Evolutionary conservation across 2,329 filamentous ascomycete species (phyloP), one percentile per base, ranked within the genome.

Genomic region (Botrytis pseudocinerea): DNA sequence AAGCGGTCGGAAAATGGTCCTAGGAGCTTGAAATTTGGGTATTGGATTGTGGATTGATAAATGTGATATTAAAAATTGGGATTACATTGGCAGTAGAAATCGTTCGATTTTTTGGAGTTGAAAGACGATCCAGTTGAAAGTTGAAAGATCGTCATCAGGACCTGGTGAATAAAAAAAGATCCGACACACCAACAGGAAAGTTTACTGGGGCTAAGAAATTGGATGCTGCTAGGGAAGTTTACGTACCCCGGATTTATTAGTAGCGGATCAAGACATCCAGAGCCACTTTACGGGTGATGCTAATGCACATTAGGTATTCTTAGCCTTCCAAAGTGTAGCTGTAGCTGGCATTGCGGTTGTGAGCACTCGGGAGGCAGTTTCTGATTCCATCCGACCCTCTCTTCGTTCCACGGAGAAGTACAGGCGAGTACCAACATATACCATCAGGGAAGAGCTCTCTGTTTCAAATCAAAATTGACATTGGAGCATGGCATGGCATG

Each of bases 211-310:
- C 12, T 40, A 20, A 51, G 46, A 65, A 32, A 32, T 25, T 48
- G 20, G 16, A 64, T 64, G 7, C 25, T 54, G 2, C 28, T 3
- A 32, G 22, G 44, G 46, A 46, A 25, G 40, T 44, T 54, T 40
- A 28, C 22, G 64, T 51, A 66, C 64, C 64, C 64, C 64, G 32
- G 64, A 66, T 66, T 66, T 28, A 28, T 63, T 44, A 28, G 61
- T 32, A 42, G 61, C 22, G 32, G 44, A 38, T 48, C 63, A 51
- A 63, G 38, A 62, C 20, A 60, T n/a, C 20, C 60, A 62, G 63
- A 65, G 44, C 63, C 44, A 65, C 63, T 65, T 65, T 65, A n/a
- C 60, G 38, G 35, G 60, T 42, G 16, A 28, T 57, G 51, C 59
- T 61, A 40, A 61, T 61, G 22, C 59, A 61, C 32, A 22, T 61